Evolutionary conservation across 1,284 basidiomycete genomes (phyloP).

Genomic region (Limonomyces culmigenus): DNA sequence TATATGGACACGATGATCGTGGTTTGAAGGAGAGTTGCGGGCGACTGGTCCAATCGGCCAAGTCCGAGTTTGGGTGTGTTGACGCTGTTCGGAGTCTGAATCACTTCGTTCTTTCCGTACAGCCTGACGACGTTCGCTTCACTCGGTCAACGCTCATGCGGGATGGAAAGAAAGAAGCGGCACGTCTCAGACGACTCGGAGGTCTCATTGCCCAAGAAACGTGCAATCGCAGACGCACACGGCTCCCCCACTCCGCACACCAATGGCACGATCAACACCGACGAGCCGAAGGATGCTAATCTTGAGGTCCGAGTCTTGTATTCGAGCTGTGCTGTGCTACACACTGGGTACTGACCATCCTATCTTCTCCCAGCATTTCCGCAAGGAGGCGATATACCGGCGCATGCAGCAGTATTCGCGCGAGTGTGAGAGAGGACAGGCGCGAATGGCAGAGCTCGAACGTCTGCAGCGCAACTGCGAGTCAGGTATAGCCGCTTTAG

Average conservation of each 20-base stretch:
- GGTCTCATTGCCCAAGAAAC: conserved; percentile 41
- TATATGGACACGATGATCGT: no score
- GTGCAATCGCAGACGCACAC: conserved; percentile 35
- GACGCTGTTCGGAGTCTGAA: not conserved
- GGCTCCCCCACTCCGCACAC: conserved; percentile 32
- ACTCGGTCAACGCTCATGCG: conserved; percentile 3
- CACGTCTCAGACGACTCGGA: conserved; percentile 39
- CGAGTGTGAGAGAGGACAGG: conserved; percentile 55
- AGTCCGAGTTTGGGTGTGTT: not conserved
- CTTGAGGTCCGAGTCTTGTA: conserved; percentile 37
- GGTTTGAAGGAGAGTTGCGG: no score
- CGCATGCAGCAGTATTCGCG: conserved; percentile 85
- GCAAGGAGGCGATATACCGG: conserved; percentile 86
- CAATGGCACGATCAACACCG: conserved; percentile 32
- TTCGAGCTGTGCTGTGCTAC: conserved; percentile 3
- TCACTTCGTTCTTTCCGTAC: not conserved
- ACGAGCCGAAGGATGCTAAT: conserved; percentile 44
- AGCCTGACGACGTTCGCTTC: not conserved
- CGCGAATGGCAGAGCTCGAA: conserved; percentile 58
- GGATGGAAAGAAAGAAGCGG: conserved; percentile 50
- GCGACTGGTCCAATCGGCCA: no score
- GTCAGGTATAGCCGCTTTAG: conserved; percentile 64
- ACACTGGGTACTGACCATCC: no score
- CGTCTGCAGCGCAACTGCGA: conserved; percentile 59
- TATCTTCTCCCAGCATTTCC: conserved; percentile 56